These are phyloP conservation scores for Penicillium italicum DNA, from an alignment of 2,329 filamentous ascomycete species.

Conservation along the genomic window DNA sequence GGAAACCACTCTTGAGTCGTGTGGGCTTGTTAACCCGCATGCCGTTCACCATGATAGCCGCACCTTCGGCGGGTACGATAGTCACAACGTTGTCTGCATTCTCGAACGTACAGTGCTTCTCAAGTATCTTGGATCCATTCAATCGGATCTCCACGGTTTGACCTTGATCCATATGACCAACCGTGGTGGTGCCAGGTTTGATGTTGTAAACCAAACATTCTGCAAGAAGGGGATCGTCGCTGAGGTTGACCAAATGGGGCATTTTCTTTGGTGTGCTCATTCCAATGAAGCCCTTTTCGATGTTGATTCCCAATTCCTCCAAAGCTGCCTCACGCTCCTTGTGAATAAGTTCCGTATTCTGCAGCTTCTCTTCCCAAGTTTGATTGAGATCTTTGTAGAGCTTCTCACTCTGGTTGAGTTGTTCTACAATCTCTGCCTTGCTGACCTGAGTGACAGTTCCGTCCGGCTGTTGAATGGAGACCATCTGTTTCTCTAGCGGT, in stretches of 20 bases:
- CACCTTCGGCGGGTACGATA: slow-evolving; percentile 81
- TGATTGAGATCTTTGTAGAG: slow-evolving; percentile 93
- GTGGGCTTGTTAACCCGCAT: slow-evolving; percentile 81
- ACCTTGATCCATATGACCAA: slow-evolving; percentile 88
- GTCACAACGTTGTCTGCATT: slow-evolving; percentile 93
- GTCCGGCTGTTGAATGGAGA: slow-evolving; percentile 84
- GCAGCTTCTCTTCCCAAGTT: slow-evolving; percentile 96
- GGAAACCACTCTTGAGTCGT: slow-evolving; percentile 83
- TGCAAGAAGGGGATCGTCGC: slow-evolving; percentile 86
- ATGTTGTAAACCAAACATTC: slow-evolving; percentile 98
- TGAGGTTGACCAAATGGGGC: slow-evolving; percentile 96
- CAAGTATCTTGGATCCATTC: slow-evolving; percentile 87
- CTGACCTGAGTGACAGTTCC: slow-evolving; percentile 91
- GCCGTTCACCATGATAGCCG: slow-evolving; percentile 97
- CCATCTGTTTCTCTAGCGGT: slow-evolving; percentile 90
- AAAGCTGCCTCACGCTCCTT: slow-evolving; percentile 93
- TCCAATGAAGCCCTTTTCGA: slow-evolving; percentile 96
- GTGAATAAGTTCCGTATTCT: slow-evolving; percentile 94
- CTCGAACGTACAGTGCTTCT: slow-evolving; percentile 91
- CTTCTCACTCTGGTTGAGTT: slow-evolving; percentile 94
- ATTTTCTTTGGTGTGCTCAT: slow-evolving; percentile 97
- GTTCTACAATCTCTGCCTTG: slow-evolving; percentile 96
- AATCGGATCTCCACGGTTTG: slow-evolving; percentile 83
- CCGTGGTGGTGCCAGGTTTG: slow-evolving; percentile 89
- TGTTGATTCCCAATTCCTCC: slow-evolving; percentile 96